Evolutionary conservation across 306 rosid genomes (phyloP).

Genomic region (Sophora flavescens): DNA sequence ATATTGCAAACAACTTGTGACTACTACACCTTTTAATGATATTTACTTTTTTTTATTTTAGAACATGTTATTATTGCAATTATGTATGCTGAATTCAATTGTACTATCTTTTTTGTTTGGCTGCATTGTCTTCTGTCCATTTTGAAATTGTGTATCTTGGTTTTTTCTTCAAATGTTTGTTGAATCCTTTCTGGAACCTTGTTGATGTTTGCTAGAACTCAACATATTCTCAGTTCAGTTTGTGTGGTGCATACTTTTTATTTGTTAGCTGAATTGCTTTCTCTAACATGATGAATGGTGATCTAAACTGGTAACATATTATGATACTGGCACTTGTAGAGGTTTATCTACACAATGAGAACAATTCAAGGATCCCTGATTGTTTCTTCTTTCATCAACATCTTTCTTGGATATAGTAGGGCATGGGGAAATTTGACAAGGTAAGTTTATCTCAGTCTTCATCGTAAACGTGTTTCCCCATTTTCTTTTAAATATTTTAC

Average conservation of each 20-base stretch:
- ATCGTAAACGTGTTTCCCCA: neutral
- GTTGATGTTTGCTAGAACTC: conserved; percentile 11
- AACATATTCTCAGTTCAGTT: neutral
- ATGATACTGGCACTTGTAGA: conserved; percentile 59
- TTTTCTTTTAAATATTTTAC: neutral
- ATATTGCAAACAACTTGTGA: neutral
- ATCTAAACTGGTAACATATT: conserved; percentile 19
- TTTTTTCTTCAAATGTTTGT: conserved; percentile 8
- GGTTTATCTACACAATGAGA: conserved; percentile 73
- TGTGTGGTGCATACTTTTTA: neutral
- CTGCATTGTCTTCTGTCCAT: neutral
- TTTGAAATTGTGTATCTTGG: conserved; percentile 1
- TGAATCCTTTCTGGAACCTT: neutral
- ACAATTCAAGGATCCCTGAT: conserved; percentile 93
- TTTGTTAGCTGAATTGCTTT: conserved; percentile 22
- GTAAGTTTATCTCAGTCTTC: conserved; percentile 51
- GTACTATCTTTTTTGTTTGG: neutral
- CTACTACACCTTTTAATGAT: neutral
- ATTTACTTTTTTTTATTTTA: neutral
- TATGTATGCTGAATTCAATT: conserved; percentile 13
- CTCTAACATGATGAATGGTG: conserved; percentile 11
- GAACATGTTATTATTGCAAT: neutral
- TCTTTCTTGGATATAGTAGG: conserved; percentile 79
- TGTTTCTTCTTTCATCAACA: conserved; percentile 78
- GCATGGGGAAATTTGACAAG: conserved; percentile 77